Evolutionary conservation across 2,329 filamentous ascomycete genomes (phyloP), one percentile per base, ranked within the genome.

Genomic region (Alternaria sp.): DNA sequence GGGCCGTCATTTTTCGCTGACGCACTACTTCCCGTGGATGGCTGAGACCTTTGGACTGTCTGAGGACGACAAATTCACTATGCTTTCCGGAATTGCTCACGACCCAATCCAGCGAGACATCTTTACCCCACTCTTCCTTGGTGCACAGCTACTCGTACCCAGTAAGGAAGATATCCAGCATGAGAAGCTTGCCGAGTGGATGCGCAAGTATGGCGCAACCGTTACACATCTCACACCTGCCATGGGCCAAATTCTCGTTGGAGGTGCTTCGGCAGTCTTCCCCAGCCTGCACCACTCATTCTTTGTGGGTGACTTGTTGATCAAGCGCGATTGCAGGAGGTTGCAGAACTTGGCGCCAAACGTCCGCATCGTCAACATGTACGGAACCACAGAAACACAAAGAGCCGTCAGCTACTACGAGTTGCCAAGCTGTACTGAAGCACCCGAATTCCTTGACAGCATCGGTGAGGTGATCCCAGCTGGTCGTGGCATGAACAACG

Each of bases 11-110:
- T 98, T 91, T 81, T 91, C 88, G 52, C 82, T 98, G 62, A 87
- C 93, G 1, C 89, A 91, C 71, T 98, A 97, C 81, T 96, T 94
- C 74, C 88, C 90, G 20, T 98, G 93, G 94, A 98, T 98, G 94
- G 88, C 92, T 0, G 82, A 95, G 79, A 88, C 84, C 2, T 98
- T 98, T 78, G 84, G 88, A 50, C 84, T 96, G 49, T 89, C 87
- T 1, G 84, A 89, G 9, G 85, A 92, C 43, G 90, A 90, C 75
- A 87, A 85, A 65, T 97, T 97, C 74, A 93, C 93, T 3, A 89
- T 94, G 82, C 84, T 97, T 8, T 91, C 87, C 50, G 94, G 94
- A 48, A 97, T 97, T 70, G 91, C 92, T 3, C 91, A 95, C 75
- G 83, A 76, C 79, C 88, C 79, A 65, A 89, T 82, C 76, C 87